Evolutionary conservation across 345 rosid genomes (phyloP), one percentile per base, ranked within the genome.

Genomic region (Syzygium grande): DNA sequence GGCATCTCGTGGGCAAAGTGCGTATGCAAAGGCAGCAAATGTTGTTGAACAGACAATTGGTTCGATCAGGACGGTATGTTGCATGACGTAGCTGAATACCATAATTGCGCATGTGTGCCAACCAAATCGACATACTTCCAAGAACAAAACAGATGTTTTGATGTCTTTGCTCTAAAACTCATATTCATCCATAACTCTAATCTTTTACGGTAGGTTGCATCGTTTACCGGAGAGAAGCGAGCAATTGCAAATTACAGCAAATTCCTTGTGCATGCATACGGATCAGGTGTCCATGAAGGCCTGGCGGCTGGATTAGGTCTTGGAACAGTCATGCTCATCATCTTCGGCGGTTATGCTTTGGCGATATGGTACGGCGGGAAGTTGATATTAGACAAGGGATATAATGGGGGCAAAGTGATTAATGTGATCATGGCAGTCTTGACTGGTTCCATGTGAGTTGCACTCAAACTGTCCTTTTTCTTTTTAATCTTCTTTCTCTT

Each of bases 171-270:
- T 38, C 58, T 92, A 87, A 90, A 95, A 96, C 96, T 95, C 85
- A 97, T 93, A 12, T 91, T 87, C 86, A 93, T 95, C 46, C 90
- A 86, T 29, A 58, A 91, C 59, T 94, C 98, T 14, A 52, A 49
- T 86, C 15, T 41, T 85, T 65, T 41, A 91, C 86, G 93, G 94
- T 89, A 96, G 98, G 98, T 97, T 80, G 99, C 95, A 13, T 94
- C 99, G 1, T 97, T 94, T 90, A 97, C 99, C 2, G 98, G 98
- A 84, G 99, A 97, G 90, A 94, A 94, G 90, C 93, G 92, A 92
- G 97, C 98, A 12, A 92, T 95, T 41, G 88, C 89, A 65, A 86
- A 68, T 58, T 96, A 95, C 91, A 92, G 93, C 73, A 93, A 93
- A 86, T 91, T 87, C 86, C 95, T 97, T 53, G 92, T 89, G 22